Conservation (phyloP, 768 basidiomycete genomes). For the Suillus paluster region DNA sequence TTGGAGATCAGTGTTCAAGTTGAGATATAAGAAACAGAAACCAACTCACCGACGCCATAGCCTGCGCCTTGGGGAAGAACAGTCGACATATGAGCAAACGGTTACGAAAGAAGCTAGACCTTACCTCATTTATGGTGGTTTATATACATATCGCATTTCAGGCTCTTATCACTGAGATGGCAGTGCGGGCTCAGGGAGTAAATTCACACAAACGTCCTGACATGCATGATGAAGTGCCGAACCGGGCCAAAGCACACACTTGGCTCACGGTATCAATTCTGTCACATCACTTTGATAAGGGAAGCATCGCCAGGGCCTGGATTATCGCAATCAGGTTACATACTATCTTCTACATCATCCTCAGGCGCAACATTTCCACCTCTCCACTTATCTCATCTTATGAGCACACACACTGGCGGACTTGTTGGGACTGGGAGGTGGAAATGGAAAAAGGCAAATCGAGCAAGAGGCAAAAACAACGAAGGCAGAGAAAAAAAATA, state of each 20-base stretch:
- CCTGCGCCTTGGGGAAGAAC: constrained; percentile 82
- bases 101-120: background rate
- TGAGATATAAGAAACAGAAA: constrained; percentile 4
- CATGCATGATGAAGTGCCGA: background rate
- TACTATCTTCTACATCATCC: too few relatives aligned
- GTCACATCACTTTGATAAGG: constrained; percentile 3
- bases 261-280: background rate
- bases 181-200: background rate
- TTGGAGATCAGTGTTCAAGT: constrained; percentile 2
- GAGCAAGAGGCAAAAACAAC: background rate
- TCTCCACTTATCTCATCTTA: too few relatives aligned
- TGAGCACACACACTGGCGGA: too few relatives aligned
- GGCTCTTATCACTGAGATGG: background rate
- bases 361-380: background rate
- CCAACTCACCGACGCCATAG: constrained; percentile 74
- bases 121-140: background rate
- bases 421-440: too few relatives aligned
- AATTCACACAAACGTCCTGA: background rate
- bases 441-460: too few relatives aligned
- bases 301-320: too few relatives aligned
- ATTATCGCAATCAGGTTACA: too few relatives aligned
- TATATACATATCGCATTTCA: background rate
- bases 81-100: constrained; percentile 22
- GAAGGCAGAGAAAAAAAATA: constrained; percentile 13
- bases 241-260: background rate